Evolutionary conservation across 192 early-diverging fungal genomes (phyloP).

Genomic region (Martensiomyces pterosporus): DNA sequence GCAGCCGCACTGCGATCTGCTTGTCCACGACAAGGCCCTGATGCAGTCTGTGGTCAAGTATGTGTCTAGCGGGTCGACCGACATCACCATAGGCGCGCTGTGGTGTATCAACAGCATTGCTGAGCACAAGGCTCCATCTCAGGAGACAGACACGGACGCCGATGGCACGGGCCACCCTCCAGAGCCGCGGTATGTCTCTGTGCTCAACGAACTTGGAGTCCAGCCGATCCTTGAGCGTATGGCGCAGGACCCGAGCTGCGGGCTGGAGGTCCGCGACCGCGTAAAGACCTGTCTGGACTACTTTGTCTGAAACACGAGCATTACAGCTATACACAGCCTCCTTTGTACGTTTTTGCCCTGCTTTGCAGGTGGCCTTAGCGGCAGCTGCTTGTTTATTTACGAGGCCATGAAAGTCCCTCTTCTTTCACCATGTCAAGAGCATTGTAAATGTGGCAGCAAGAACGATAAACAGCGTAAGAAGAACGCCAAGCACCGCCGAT

Average conservation of each 20-base stretch:
- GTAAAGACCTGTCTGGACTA: conserved; percentile 44
- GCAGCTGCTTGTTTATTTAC: neutral
- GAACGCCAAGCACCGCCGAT: conserved; percentile 30
- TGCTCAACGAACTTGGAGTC: conserved; percentile 17
- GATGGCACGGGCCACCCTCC: conserved; percentile 3
- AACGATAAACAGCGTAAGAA: conserved; percentile 37
- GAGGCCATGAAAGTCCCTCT: neutral
- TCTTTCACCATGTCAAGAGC: conserved; percentile 4
- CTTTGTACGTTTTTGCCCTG: no score
- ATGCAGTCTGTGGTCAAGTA: conserved; percentile 17
- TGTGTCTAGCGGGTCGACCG: conserved; percentile 9
- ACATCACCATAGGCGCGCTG: conserved; percentile 38
- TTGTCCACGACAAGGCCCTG: conserved; percentile 19
- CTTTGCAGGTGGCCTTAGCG: no score
- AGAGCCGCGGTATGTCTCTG: conserved; percentile 4
- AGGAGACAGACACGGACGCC: neutral
- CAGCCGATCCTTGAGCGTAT: conserved; percentile 15
- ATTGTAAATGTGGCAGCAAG: conserved; percentile 8
- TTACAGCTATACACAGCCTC: no score
- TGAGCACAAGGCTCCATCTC: conserved; percentile 7
- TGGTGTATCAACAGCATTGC: conserved; percentile 48
- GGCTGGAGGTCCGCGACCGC: conserved; percentile 37
- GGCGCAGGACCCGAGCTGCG: conserved; percentile 13
- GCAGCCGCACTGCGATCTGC: conserved; percentile 11
- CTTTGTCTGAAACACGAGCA: conserved; percentile 2